Evolutionary conservation across 192 early-diverging fungal genomes (phyloP), one percentile per base, ranked within the genome.

Genomic region (Linnemannia zychae): DNA sequence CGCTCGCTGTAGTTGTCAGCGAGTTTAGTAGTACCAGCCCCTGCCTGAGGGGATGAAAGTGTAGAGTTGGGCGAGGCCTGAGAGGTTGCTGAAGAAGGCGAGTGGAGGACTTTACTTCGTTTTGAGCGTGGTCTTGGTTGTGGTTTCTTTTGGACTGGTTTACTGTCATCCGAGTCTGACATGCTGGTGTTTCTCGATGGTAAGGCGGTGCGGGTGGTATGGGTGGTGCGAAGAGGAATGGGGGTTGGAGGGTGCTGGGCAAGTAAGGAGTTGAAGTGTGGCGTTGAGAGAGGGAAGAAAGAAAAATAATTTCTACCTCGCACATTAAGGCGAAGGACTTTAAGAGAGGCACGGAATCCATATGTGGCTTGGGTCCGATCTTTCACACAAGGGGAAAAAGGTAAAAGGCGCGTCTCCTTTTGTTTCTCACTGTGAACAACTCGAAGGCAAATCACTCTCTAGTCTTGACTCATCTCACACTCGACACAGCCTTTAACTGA

Each of bases 131-230:
- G 79, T 38, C 68, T 75, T 28, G 80, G 73, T 31, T 75, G 80
- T 44, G 73, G 50, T 60, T 71, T 80, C 70, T 33, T 60, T 36
- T 46, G 52, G 16, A 38, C 50, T 0, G 79, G 63, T 7, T 74
- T 38, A 5, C 12, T 18, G 12, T 71, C 68, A 7, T 82, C 81
- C 49, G 81, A 77, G 63, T 82, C 81, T 16, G 81, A 76, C 81
- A 82, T 52, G 50, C 17, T 68, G 34, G n/a, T 52, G 28, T 4
- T 12, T 36, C 18, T 22, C 9, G 36, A n/a, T 63, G 11, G 24
- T n/a, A 3, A 13, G 24, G 18, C 31, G 57, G 11, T 52, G 57
- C 11, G 22, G 13, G 9, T 60, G n/a, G 53, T 60, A 4, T 50
- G 49, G 49, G 13, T 50, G 16, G 4, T 50, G n/a, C n/a, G n/a